Evolutionary conservation across 148 eudicot species (phyloP).

Genomic region (Polygonum aviculare): DNA sequence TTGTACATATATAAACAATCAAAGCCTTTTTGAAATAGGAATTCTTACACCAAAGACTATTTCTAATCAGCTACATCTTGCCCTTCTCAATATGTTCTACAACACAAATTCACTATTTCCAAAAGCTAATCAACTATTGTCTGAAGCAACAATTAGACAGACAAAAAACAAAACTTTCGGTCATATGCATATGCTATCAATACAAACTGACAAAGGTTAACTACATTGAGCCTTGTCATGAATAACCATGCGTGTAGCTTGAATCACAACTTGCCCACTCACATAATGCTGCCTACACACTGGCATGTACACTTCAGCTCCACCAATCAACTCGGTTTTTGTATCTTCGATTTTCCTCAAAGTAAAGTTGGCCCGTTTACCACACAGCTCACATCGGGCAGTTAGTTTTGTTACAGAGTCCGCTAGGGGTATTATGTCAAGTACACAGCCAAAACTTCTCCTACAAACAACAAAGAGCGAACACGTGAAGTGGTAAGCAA

Average conservation of each 20-base stretch:
- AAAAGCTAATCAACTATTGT: neutral
- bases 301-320: constrained; percentile 94
- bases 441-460: constrained; percentile 87
- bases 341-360: constrained; percentile 81
- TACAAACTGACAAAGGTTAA: constrained; percentile 8
- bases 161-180: neutral
- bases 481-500: neutral
- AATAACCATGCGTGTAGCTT: constrained; percentile 50
- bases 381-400: constrained; percentile 86
- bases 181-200: neutral
- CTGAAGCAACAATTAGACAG: neutral
- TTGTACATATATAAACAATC: neutral
- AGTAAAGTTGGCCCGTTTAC: constrained; percentile 73
- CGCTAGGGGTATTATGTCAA: constrained; percentile 81
- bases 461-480: constrained; percentile 28
- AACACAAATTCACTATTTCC: neutral
- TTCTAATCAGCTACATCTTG: neutral
- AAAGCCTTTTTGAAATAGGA: neutral
- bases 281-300: constrained; percentile 88
- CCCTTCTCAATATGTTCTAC: neutral
- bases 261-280: constrained; percentile 75
- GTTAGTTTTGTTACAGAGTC: constrained; percentile 79
- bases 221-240: constrained; percentile 55
- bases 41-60: neutral
- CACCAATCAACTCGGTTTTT: constrained; percentile 79